These are phyloP conservation scores for Epichloe festucae DNA, from an alignment of 2,329 filamentous ascomycete genomes.

Conservation along the genomic window DNA sequence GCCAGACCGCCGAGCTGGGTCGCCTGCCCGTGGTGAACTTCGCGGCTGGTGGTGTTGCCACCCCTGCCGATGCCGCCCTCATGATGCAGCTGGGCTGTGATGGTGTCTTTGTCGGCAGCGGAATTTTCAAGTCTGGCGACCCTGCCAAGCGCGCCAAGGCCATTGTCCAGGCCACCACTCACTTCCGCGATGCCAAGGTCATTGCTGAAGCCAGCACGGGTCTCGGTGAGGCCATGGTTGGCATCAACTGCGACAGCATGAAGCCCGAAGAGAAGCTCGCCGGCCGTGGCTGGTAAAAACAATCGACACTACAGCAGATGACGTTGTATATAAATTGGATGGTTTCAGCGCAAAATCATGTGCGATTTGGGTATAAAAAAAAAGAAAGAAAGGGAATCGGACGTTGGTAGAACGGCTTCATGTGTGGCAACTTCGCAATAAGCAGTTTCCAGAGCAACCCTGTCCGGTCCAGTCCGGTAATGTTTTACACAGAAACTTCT, in stretches of 20 bases:
- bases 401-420: no score
- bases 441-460: no score
- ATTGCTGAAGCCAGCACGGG: constrained; percentile 79
- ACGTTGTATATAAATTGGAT: no score
- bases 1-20: constrained; percentile 75
- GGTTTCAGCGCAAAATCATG: no score
- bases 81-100: constrained; percentile 99
- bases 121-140: constrained; percentile 95
- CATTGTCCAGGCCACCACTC: constrained; percentile 87
- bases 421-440: no score
- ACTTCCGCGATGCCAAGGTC: constrained; percentile 75
- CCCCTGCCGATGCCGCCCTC: constrained; percentile 86
- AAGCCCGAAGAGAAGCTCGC: constrained; percentile 70
- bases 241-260: constrained; percentile 76
- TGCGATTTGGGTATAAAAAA: no score
- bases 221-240: constrained; percentile 95
- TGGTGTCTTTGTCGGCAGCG: constrained; percentile 90
- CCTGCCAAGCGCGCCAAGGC: constrained; percentile 81
- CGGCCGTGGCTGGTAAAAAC: constrained; percentile 63
- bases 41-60: constrained; percentile 97
- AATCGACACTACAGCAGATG: no score
- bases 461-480: no score
- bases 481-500: no score
- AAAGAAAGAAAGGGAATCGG: no score
- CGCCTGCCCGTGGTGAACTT: constrained; percentile 95